Evolutionary conservation across 192 early-diverging fungal species (phyloP).

Genomic region (Paraglomus brasilianum): DNA sequence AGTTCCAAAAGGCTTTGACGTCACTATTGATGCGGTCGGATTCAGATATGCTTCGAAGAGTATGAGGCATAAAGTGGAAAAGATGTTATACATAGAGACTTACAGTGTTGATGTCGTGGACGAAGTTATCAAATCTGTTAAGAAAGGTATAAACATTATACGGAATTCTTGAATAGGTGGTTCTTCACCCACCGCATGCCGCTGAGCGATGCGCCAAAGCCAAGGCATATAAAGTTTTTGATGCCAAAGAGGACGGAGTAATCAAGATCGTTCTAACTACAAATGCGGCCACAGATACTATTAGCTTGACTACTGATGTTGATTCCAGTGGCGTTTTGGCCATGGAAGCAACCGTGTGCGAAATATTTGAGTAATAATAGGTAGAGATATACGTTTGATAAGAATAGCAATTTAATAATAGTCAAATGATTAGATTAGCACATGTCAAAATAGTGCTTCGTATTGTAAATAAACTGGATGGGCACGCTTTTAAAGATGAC

Average conservation of each 20-base stretch:
- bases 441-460: too few relatives aligned
- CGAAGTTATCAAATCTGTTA: slow-evolving; percentile 42
- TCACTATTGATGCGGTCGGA: slow-evolving; percentile 52
- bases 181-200: slow-evolving; percentile 46
- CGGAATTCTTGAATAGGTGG: slow-evolving; percentile 57
- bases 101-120: slow-evolving; percentile 48
- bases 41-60: slow-evolving; percentile 52
- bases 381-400: too few relatives aligned
- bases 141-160: slow-evolving; percentile 49
- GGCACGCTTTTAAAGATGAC: too few relatives aligned
- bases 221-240: slow-evolving; percentile 45
- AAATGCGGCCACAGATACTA: too few relatives aligned
- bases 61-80: slow-evolving; percentile 44
- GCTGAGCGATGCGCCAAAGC: slow-evolving; percentile 40
- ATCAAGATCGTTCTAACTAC: slow-evolving; percentile 42
- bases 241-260: slow-evolving; percentile 47
- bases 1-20: slow-evolving; percentile 47
- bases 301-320: too few relatives aligned
- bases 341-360: too few relatives aligned
- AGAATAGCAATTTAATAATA: too few relatives aligned
- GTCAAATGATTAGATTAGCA: too few relatives aligned
- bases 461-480: too few relatives aligned
- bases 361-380: too few relatives aligned
- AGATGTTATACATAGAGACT: slow-evolving; percentile 47
- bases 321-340: too few relatives aligned